Evolutionary conservation across 2,329 filamentous ascomycete species (phyloP).

Genomic region (Alternaria atra): DNA sequence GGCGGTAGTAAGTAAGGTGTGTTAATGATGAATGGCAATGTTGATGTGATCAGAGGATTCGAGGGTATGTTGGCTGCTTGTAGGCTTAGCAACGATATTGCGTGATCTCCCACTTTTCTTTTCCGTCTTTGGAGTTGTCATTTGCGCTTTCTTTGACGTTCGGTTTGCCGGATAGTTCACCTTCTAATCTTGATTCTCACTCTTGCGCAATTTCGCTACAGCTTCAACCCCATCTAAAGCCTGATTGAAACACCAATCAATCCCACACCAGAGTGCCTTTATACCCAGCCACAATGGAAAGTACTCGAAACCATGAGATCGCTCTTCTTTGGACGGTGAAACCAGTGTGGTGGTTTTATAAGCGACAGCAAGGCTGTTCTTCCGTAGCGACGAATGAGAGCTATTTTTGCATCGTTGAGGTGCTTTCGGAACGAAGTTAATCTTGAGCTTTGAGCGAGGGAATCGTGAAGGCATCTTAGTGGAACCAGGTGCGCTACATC

Average conservation of each 20-base stretch:
- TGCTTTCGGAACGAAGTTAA: conserved; percentile 14
- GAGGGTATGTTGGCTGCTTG: not conserved
- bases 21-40: not conserved
- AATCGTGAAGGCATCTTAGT: conserved; percentile 2
- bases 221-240: not conserved
- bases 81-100: too few relatives aligned
- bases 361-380: conserved; percentile 1
- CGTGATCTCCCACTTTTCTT: not conserved
- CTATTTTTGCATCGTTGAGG: conserved; percentile 2
- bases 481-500: not conserved
- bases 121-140: not conserved
- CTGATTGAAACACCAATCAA: conserved; percentile 7
- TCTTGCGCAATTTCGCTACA: not conserved
- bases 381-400: not conserved
- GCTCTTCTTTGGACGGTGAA: not conserved
- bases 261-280: conserved; percentile 4
- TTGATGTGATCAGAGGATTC: not conserved
- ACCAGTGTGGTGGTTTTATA: not conserved
- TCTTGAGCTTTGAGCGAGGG: conserved; percentile 1
- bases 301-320: conserved; percentile 2
- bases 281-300: conserved; percentile 5
- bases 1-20: conserved; percentile 15
- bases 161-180: not conserved
- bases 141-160: not conserved
- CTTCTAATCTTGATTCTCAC: not conserved